These are phyloP conservation scores for Colletotrichum lindemuthianum DNA, from an alignment of 2,329 filamentous ascomycete species.

Conservation along the genomic window DNA sequence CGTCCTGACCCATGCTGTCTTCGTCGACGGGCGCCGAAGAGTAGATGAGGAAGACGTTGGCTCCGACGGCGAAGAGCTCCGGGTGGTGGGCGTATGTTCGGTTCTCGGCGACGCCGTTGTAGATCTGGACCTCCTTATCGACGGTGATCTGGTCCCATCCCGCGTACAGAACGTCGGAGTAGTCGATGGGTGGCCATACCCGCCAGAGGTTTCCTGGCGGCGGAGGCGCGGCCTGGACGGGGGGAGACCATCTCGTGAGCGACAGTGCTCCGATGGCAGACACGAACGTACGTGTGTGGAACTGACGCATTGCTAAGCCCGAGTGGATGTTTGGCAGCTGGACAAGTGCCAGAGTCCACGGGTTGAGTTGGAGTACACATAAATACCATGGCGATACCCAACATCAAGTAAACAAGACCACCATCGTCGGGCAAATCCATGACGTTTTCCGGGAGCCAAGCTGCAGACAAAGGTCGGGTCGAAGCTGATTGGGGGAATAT, in stretches of 20 bases:
- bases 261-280: background rate
- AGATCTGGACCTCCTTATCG: slow-evolving; percentile 38
- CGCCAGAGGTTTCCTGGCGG: slow-evolving; percentile 36
- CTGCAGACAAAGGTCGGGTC: too few relatives aligned
- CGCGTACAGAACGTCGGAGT: slow-evolving; percentile 39
- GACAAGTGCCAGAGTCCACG: too few relatives aligned
- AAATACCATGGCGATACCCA: too few relatives aligned
- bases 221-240: slow-evolving; percentile 12
- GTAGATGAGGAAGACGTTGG: slow-evolving; percentile 37
- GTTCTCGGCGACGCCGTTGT: slow-evolving; percentile 38
- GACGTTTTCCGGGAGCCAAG: too few relatives aligned
- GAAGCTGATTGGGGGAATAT: too few relatives aligned
- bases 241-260: background rate
- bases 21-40: slow-evolving; percentile 41
- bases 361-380: too few relatives aligned
- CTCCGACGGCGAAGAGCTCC: slow-evolving; percentile 37
- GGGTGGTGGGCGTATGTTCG: slow-evolving; percentile 42
- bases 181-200: slow-evolving; percentile 38
- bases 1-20: slow-evolving; percentile 41
- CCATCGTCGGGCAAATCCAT: too few relatives aligned
- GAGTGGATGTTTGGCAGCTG: too few relatives aligned
- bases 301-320: background rate
- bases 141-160: slow-evolving; percentile 40
- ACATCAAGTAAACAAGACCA: too few relatives aligned
- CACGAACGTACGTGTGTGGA: background rate